Evolutionary conservation across 2,329 filamentous ascomycete species (phyloP), one percentile per base, ranked within the genome.

Genomic region (Hymenoscyphus occultus): DNA sequence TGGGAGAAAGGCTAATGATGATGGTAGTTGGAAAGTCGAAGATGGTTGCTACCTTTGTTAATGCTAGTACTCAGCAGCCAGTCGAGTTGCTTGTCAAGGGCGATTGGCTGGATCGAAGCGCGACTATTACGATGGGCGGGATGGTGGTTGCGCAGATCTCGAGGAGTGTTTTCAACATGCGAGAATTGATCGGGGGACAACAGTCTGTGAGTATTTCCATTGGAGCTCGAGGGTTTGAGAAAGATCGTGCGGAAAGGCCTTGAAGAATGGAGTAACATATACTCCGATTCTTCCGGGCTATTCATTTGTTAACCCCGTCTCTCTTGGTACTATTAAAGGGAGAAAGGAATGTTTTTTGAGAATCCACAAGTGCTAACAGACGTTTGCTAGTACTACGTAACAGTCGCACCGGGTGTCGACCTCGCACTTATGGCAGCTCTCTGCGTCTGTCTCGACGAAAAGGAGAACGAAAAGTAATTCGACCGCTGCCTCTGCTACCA

Each of bases 391-490:
- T 91, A 91, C 69, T 83, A 80, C 1, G 80, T 91, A 5, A 81
- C 80, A 0, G 81, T 91, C 5, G 87, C 87, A 1, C 86, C 88
- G 0, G 84, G 84, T 16, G 84, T 90, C 6, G 89, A 92, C 71
- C 81, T 89, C 76, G 83, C 86, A 3, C 72, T 91, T 58, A 83
- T 91, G 69, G 85, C 81, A 0, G 89, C 88, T 12, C 78, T 91
- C 71, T 90, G 87, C 72, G 86, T 91, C 61, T 86, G 84, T 66
- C 77, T 91, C 66, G 89, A 91, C 68, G 87, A 90, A 80, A 83
- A 83, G 78, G 84, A 88, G 64, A 84, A 86, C 59, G 81, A 69
- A 64, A 66, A 71, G 62, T 70, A 66, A 51, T 57, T 28, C 45
- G 16, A 45, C 16, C n/a, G 16, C 16, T 45, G 16, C n/a, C 42